Percentiles rank a stretch among this genome's conserved stretches.
phyloP scores from a whole-genome alignment of 1,284 basidiomycete species.

The Filobasidium uniguttulatum region DNA sequence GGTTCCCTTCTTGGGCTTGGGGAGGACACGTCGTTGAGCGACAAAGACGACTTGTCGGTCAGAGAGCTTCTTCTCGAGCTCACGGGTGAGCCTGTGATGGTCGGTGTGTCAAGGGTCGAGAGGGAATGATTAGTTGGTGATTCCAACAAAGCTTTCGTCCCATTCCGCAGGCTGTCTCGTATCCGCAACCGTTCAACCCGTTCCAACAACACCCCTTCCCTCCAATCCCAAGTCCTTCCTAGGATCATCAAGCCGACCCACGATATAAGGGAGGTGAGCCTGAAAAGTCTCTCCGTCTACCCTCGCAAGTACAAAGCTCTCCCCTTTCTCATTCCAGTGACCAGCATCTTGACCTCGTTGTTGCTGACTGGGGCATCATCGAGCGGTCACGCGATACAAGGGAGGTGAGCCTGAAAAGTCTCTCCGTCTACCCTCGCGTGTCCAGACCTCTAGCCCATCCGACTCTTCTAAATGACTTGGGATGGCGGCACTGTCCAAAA shows the following conservation, averaged over 20 bases:
- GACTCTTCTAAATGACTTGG: no score
- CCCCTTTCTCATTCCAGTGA: background rate
- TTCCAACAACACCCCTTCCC: constrained; percentile 3
- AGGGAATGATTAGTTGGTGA: constrained; percentile 1
- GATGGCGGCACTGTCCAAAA: no score
- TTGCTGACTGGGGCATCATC: no score
- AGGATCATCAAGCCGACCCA: constrained; percentile 5
- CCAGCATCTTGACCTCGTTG: background rate
- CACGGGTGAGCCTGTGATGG: constrained; percentile 70
- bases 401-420: constrained; percentile 38
- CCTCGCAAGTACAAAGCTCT: constrained; percentile 11
- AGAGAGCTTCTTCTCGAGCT: constrained; percentile 99
- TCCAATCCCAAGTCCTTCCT: background rate
- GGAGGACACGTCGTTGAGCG: constrained; percentile 95
- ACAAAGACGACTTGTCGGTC: constrained; percentile 92
- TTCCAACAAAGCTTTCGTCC: background rate
- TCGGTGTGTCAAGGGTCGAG: constrained; percentile 3
- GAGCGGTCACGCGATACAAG: no score
- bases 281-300: constrained; percentile 38
- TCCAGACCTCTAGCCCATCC: background rate
- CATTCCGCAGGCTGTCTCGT: no score
- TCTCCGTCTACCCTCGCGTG: constrained; percentile 32
- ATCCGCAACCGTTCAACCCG: no score
- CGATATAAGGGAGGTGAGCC: constrained; percentile 32
- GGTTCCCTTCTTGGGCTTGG: constrained; percentile 87